phyloP scores from a whole-genome alignment of 192 early-diverging fungal genomes.

The Dissophora globulifera region DNA sequence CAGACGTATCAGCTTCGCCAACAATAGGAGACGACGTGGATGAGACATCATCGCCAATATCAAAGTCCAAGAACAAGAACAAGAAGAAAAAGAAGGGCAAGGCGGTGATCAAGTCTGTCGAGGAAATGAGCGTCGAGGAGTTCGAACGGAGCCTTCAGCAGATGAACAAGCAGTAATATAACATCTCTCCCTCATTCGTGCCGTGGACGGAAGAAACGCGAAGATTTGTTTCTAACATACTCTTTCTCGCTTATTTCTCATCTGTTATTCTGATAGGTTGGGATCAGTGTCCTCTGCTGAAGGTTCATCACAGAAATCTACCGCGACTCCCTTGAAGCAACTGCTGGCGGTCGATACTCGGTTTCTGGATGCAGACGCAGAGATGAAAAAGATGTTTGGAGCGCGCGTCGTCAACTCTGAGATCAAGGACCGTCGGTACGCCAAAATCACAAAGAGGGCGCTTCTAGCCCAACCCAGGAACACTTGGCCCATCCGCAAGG shows the following conservation, averaged over 20 bases:
- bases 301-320: slow-evolving; percentile 4
- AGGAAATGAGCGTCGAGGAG: slow-evolving; percentile 70
- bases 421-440: slow-evolving; percentile 61
- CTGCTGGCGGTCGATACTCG: slow-evolving; percentile 70
- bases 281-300: slow-evolving; percentile 10
- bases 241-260: not conserved
- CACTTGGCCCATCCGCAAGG: slow-evolving; percentile 74
- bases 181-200: not conserved
- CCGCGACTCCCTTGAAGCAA: slow-evolving; percentile 30
- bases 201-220: too few relatives aligned
- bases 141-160: slow-evolving; percentile 72
- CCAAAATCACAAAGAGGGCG: slow-evolving; percentile 62
- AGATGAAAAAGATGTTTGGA: slow-evolving; percentile 92
- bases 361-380: slow-evolving; percentile 83
- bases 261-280: not conserved
- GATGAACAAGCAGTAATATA: slow-evolving; percentile 63
- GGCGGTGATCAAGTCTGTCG: slow-evolving; percentile 37
- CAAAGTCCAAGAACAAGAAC: slow-evolving; percentile 53
- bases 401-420: slow-evolving; percentile 77
- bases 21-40: not conserved
- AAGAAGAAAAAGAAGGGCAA: slow-evolving; percentile 66
- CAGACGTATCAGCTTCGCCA: not conserved
- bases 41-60: not conserved
- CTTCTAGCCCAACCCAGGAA: slow-evolving; percentile 75
- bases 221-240: too few relatives aligned